A percentile compares a stretch with the other conserved stretches of the same genome.
Evolutionary conservation across 1,284 basidiomycete genomes (phyloP).

Genomic region (Phellopilus nigrolimitatus): DNA sequence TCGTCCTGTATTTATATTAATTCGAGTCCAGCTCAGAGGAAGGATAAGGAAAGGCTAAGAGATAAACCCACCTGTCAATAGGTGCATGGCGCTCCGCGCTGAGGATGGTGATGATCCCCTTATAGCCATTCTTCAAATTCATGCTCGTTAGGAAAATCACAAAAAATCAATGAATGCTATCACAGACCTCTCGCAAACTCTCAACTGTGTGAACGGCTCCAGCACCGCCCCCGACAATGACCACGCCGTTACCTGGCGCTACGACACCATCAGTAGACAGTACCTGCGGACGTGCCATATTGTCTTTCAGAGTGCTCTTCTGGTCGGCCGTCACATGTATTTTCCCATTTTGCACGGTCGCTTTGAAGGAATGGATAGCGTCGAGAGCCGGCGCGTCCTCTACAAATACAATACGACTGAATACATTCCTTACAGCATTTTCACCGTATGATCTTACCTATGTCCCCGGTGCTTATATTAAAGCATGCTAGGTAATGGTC

Average conservation of each 20-base stretch:
- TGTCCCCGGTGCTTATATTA: constrained; percentile 76
- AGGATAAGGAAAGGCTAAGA: neutral
- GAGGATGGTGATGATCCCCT: constrained; percentile 73
- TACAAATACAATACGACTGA: constrained; percentile 25
- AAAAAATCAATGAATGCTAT: neutral
- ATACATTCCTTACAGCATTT: too few species aligned
- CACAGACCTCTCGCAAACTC: constrained; percentile 71
- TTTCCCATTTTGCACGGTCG: constrained; percentile 65
- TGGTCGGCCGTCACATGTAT: constrained; percentile 79
- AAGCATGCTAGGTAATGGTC: constrained; percentile 67
- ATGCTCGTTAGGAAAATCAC: neutral
- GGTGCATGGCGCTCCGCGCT: constrained; percentile 79
- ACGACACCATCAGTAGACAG: constrained; percentile 36
- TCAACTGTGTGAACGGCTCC: constrained; percentile 80
- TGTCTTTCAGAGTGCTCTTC: constrained; percentile 62
- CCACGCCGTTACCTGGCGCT: constrained; percentile 53
- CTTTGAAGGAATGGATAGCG: constrained; percentile 80
- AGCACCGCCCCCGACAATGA: constrained; percentile 87
- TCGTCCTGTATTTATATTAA: constrained; percentile 50
- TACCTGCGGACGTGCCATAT: constrained; percentile 57
- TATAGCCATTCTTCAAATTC: constrained; percentile 62
- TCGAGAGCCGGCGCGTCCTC: constrained; percentile 90
- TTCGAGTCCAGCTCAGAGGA: neutral
- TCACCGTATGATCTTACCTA: constrained; percentile 47
- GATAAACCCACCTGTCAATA: constrained; percentile 66